A percentile compares a stretch with the other conserved stretches of the same genome.
These are phyloP conservation scores for Aspergillus transmontanensis DNA, from an alignment of 2,329 filamentous ascomycete genomes.

Conservation along the genomic window DNA sequence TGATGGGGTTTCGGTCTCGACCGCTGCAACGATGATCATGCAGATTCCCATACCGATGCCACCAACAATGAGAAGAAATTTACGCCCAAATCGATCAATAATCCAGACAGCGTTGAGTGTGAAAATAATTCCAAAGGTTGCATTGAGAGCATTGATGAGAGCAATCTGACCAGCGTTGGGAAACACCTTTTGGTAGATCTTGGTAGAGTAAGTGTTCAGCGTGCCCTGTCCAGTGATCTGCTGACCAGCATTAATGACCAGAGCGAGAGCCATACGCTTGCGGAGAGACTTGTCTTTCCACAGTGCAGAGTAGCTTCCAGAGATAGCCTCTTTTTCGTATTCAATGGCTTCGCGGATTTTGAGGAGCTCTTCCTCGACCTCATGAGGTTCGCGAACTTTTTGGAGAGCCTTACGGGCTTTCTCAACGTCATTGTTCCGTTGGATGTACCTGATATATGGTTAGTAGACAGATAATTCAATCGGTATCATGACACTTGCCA, in stretches of 20 bases:
- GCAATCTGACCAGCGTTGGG: constrained; percentile 61
- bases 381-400: constrained; percentile 65
- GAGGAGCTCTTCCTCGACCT: constrained; percentile 68
- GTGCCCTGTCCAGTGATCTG: constrained; percentile 74
- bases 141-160: constrained; percentile 74
- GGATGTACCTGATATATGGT: constrained; percentile 45
- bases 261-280: constrained; percentile 66
- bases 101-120: constrained; percentile 74
- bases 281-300: constrained; percentile 71
- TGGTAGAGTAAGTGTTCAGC: constrained; percentile 72
- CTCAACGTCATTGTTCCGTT: constrained; percentile 62
- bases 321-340: constrained; percentile 71
- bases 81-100: constrained; percentile 70
- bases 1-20: constrained; percentile 61
- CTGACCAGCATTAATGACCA: constrained; percentile 70
- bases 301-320: constrained; percentile 63
- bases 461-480: not conserved
- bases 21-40: constrained; percentile 67
- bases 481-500: constrained; percentile 52
- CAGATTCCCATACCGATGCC: constrained; percentile 69
- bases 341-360: constrained; percentile 69
- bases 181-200: constrained; percentile 74
- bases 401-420: constrained; percentile 60
- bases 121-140: constrained; percentile 72
- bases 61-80: constrained; percentile 69